Evolutionary conservation across 352 stramenopile genomes (phyloP).

Genomic region (Pilasporangium apinafurcum): DNA sequence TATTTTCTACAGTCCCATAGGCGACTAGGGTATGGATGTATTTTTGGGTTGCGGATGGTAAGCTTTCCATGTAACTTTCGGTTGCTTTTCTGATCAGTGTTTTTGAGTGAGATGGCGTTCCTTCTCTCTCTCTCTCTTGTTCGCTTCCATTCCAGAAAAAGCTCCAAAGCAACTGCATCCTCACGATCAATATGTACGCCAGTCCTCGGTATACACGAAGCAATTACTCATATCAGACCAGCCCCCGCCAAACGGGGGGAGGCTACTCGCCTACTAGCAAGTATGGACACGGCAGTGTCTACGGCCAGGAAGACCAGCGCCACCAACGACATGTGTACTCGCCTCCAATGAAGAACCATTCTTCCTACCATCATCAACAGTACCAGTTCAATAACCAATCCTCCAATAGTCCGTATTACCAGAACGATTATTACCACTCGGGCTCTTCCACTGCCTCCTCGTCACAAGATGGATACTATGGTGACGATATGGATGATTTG

Average conservation of each 20-base stretch:
- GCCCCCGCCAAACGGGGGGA: slow-evolving; percentile 7
- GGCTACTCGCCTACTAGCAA: slow-evolving; percentile 23
- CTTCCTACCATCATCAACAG: slow-evolving; percentile 22
- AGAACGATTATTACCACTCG: slow-evolving; percentile 61
- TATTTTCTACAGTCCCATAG: too few relatives aligned
- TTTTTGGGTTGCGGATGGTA: too few relatives aligned
- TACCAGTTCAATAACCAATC: too few relatives aligned
- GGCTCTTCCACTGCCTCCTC: slow-evolving; percentile 74
- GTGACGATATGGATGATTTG: slow-evolving; percentile 65
- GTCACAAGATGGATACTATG: slow-evolving; percentile 73
- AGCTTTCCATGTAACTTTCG: not conserved
- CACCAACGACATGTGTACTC: slow-evolving; percentile 17
- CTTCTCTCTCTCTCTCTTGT: not conserved
- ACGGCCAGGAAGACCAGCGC: not conserved
- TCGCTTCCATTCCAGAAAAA: slow-evolving; percentile 34
- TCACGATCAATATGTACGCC: slow-evolving; percentile 17
- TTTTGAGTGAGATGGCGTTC: too few relatives aligned
- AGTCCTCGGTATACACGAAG: slow-evolving; percentile 29
- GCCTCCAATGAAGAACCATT: slow-evolving; percentile 30
- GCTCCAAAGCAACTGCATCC: slow-evolving; percentile 4
- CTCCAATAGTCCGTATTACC: too few relatives aligned
- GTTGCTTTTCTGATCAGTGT: not conserved
- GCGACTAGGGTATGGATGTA: too few relatives aligned
- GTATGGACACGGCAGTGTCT: slow-evolving; percentile 13
- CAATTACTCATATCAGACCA: slow-evolving; percentile 24